A percentile compares a stretch with the other conserved stretches of the same genome.
phyloP scores from a whole-genome alignment of 345 rosid species.

The Brassica nigra region DNA sequence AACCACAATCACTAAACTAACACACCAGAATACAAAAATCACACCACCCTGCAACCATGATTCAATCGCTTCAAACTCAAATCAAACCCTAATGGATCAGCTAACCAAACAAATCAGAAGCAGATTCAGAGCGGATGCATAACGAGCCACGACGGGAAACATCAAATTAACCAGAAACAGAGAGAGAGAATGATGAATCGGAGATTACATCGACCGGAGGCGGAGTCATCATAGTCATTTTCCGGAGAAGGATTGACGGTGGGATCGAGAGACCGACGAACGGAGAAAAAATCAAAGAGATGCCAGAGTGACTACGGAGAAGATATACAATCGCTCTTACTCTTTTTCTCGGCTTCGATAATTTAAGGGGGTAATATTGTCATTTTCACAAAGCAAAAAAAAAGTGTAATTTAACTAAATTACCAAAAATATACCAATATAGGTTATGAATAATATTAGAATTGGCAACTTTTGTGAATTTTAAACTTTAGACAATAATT shows the following conservation, averaged over 20 bases:
- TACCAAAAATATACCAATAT: background rate
- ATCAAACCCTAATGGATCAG: conserved; percentile 34
- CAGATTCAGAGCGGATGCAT: conserved; percentile 12
- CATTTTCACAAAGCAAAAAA: background rate
- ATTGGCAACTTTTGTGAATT: too few species aligned
- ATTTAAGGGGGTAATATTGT: conserved; percentile 25
- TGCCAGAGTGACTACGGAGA: conserved; percentile 37
- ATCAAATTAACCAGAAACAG: background rate
- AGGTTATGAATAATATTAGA: background rate
- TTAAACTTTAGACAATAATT: background rate
- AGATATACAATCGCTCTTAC: conserved; percentile 36
- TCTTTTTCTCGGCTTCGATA: conserved; percentile 25
- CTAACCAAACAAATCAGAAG: conserved; percentile 28
- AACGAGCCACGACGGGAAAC: background rate
- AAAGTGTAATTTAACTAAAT: background rate
- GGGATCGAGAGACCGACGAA: conserved; percentile 35
- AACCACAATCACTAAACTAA: conserved; percentile 43
- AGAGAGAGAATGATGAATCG: conserved; percentile 14
- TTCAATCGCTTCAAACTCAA: conserved; percentile 22
- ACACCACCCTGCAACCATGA: conserved; percentile 6
- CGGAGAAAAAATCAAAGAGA: conserved; percentile 35
- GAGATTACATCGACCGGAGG: conserved; percentile 62
- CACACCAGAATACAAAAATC: conserved; percentile 9
- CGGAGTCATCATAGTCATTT: conserved; percentile 69
- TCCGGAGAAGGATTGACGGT: conserved; percentile 39